Base-by-base conservation (phyloP, 75 land plant species). In the Isoetes taiwanensis region DNA sequence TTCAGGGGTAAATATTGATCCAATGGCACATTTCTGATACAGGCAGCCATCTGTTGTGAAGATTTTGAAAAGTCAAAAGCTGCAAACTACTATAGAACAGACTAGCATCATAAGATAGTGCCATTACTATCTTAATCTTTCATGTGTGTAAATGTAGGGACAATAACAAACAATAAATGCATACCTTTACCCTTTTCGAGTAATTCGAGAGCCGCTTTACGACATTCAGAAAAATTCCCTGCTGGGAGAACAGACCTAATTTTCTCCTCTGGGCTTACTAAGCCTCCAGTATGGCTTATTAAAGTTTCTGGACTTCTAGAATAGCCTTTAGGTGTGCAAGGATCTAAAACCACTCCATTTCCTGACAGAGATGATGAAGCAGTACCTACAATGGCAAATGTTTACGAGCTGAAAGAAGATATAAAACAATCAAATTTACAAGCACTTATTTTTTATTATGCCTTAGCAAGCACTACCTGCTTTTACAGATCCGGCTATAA, bases 141-240 rank as follows among this genome's bases (percentile, higher is more conserved):
- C 48, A 43, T 43, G 8, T 12, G 24, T 9, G 39, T 9, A 37
- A 14, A 37, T 9, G 39, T 9, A 37, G 9, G 14, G 17, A 4
- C 14, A 30, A 2, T 26, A 32, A 20, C 17, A 56, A 35, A 28
- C 17, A 34, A 28, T 32, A 27, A 52, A 2, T 10, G 38, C n/a
- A 4, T 72, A 93, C 98, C 98, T 76, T 73, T 73, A 35, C 79
- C 89, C 57, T 68, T 70, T 56, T 80, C 81, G 39, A 93, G 76
- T 25, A 93, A 50, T 52, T 37, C 52, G 32, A 69, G 65, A 37
- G 98, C 95, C 62, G 83, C 85, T 54, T 69, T 58, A 57, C 85
- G 77, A 62, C 98, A 93, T 41, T 81, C 83, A 8, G 98, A 71
- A 50, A 87, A 93, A 60, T 87, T 87, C 50, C 98, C 98, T 32